A percentile compares a stretch with the other conserved stretches of the same genome.
These are phyloP conservation scores for Alternaria panax DNA, from an alignment of 2,329 filamentous ascomycete species.

Conservation along the genomic window DNA sequence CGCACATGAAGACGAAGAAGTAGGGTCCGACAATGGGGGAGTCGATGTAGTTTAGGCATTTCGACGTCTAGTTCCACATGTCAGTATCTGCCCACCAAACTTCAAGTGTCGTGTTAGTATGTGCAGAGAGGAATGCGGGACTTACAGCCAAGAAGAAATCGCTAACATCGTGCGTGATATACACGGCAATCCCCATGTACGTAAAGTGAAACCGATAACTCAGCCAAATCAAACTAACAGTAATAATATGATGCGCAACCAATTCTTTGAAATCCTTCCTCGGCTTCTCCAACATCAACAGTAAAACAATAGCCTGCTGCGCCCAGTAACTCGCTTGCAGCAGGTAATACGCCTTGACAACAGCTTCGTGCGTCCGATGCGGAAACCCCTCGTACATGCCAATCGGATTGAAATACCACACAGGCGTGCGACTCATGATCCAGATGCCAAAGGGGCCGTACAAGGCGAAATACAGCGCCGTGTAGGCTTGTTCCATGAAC, in stretches of 20 bases:
- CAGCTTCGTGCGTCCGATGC: constrained; percentile 77
- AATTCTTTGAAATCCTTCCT: constrained; percentile 95
- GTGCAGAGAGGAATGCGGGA: constrained; percentile 12
- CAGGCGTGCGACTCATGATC: constrained; percentile 87
- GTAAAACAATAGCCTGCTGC: constrained; percentile 87
- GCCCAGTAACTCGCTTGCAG: constrained; percentile 95
- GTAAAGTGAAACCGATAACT: constrained; percentile 98
- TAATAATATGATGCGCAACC: constrained; percentile 90
- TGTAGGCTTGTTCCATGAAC: constrained; percentile 97
- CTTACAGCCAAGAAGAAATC: constrained; percentile 94
- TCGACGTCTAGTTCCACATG: constrained; percentile 72
- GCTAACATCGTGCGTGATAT: constrained; percentile 91
- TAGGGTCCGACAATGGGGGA: constrained; percentile 80
- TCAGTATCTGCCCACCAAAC: too few relatives aligned
- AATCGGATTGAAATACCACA: constrained; percentile 94
- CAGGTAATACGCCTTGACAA: constrained; percentile 95
- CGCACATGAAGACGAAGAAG: constrained; percentile 79
- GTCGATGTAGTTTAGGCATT: constrained; percentile 90
- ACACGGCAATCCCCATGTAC: constrained; percentile 91
- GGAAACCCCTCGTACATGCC: constrained; percentile 92
- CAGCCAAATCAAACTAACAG: constrained; percentile 79
- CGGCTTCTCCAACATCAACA: constrained; percentile 89
- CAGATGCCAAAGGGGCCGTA: constrained; percentile 85
- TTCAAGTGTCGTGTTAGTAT: too few relatives aligned
- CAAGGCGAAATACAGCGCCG: constrained; percentile 85